Percentiles rank a stretch among this genome's conserved stretches.
Conservation (phyloP, 495 filamentous ascomycete genomes). For the Aspergillus coremiiformis region DNA sequence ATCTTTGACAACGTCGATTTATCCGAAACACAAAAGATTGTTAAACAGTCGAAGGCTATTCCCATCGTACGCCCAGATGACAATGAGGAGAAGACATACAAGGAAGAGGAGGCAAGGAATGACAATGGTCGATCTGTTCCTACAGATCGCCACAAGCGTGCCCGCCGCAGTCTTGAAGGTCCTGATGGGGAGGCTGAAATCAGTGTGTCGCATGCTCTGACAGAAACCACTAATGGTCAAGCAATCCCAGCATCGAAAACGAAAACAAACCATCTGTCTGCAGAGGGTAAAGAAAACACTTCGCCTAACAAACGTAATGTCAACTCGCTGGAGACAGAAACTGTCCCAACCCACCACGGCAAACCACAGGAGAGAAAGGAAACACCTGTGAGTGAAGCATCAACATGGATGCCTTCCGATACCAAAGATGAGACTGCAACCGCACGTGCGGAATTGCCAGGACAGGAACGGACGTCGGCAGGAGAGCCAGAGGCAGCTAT, state of each 20-base stretch:
- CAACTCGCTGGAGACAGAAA: background rate
- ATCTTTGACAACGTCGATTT: conserved; percentile 76
- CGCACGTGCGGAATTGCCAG: conserved; percentile 28
- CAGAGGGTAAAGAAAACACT: conserved; percentile 44
- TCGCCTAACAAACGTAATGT: conserved; percentile 16
- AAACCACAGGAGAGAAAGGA: conserved; percentile 24
- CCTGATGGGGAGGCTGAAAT: conserved; percentile 64
- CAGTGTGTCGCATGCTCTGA: conserved; percentile 48
- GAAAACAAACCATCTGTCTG: conserved; percentile 18
- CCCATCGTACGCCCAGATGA: conserved; percentile 68
- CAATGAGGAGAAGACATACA: conserved; percentile 31
- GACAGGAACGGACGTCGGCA: conserved; percentile 7
- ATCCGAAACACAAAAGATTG: conserved; percentile 51
- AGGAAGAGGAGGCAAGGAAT: conserved; percentile 41
- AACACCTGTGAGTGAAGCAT: conserved; percentile 35
- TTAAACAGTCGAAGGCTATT: conserved; percentile 70
- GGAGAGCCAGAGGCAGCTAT: conserved; percentile 2
- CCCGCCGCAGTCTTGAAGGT: conserved; percentile 50
- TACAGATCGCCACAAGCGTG: conserved; percentile 64
- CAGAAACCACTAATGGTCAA: conserved; percentile 37
- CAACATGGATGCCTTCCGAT: conserved; percentile 39
- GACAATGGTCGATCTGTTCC: conserved; percentile 30
- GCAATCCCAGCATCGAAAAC: conserved; percentile 25
- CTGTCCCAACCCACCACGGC: conserved; percentile 7
- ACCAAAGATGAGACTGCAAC: conserved; percentile 33